phyloP scores from a whole-genome alignment of 257 asterid genomes.

The Salvia hispanica region DNA sequence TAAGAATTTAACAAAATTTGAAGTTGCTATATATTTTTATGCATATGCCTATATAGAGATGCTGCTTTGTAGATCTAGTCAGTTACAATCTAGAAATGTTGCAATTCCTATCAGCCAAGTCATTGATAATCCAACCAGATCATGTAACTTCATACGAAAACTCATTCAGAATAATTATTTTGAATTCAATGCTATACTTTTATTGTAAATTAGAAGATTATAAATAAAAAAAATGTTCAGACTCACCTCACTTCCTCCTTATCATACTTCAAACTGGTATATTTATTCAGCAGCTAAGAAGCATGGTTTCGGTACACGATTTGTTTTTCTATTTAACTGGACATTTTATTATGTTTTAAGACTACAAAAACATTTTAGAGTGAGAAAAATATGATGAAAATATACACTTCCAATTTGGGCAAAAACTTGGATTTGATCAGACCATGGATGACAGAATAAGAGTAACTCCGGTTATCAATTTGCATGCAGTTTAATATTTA shows the following conservation, averaged over 20 bases:
- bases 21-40: conserved; percentile 19
- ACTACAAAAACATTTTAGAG: conserved; percentile 12
- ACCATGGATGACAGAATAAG: conserved; percentile 1
- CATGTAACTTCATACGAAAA: too few relatives aligned
- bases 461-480: conserved; percentile 1
- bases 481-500: conserved; percentile 7
- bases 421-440: conserved; percentile 22
- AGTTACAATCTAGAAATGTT: neutral
- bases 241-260: conserved; percentile 19
- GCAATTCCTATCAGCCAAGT: too few relatives aligned
- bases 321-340: conserved; percentile 15
- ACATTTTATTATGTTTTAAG: conserved; percentile 11
- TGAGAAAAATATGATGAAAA: neutral
- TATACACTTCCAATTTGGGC: neutral
- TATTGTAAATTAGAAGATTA: conserved; percentile 1
- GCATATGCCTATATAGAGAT: neutral
- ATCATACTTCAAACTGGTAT: conserved; percentile 13
- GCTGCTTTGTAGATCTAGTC: neutral
- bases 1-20: conserved; percentile 1
- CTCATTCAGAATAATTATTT: too few relatives aligned
- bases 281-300: conserved; percentile 8
- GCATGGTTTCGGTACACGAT: neutral
- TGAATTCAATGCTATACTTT: neutral
- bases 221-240: neutral
- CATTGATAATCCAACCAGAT: too few relatives aligned